phyloP scores from a whole-genome alignment of 2,329 filamentous ascomycete species.

The Fusarium sacchari region DNA sequence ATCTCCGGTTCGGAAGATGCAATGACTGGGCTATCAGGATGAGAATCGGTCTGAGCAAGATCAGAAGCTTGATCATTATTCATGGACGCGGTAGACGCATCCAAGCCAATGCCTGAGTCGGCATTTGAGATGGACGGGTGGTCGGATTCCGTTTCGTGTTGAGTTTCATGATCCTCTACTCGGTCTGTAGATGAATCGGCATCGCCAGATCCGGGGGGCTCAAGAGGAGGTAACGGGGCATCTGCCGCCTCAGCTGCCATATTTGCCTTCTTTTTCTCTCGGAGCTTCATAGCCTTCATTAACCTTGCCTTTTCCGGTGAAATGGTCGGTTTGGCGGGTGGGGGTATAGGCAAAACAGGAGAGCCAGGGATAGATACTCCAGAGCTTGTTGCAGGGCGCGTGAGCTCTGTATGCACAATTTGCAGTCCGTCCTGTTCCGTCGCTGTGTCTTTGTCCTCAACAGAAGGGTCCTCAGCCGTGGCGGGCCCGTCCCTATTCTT shows the following conservation, averaged over 20 bases:
- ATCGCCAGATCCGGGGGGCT: conserved; percentile 34
- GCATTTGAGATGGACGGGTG: conserved; percentile 54
- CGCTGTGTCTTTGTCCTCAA: conserved; percentile 51
- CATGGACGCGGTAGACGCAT: conserved; percentile 53
- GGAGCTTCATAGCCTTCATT: conserved; percentile 92
- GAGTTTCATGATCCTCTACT: conserved; percentile 34
- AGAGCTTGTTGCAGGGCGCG: conserved; percentile 57
- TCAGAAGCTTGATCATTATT: conserved; percentile 59
- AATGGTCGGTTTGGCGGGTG: conserved; percentile 64
- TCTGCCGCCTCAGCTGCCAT: conserved; percentile 43
- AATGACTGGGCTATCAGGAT: conserved; percentile 65
- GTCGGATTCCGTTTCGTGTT: conserved; percentile 36
- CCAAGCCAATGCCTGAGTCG: conserved; percentile 66
- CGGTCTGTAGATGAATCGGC: conserved; percentile 36
- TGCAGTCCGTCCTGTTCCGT: conserved; percentile 48
- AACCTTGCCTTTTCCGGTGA: conserved; percentile 90
- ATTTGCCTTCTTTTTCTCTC: conserved; percentile 75
- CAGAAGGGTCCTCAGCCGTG: conserved; percentile 49
- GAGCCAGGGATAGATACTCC: conserved; percentile 55
- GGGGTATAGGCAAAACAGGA: conserved; percentile 50
- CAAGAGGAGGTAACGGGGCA: conserved; percentile 27
- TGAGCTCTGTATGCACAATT: conserved; percentile 35
- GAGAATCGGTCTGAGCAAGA: conserved; percentile 64
- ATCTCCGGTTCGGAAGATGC: conserved; percentile 64
- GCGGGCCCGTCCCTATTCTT: conserved; percentile 44